Conservation (phyloP, 2,329 filamentous ascomycete species). For the Microdochium nivale region DNA sequence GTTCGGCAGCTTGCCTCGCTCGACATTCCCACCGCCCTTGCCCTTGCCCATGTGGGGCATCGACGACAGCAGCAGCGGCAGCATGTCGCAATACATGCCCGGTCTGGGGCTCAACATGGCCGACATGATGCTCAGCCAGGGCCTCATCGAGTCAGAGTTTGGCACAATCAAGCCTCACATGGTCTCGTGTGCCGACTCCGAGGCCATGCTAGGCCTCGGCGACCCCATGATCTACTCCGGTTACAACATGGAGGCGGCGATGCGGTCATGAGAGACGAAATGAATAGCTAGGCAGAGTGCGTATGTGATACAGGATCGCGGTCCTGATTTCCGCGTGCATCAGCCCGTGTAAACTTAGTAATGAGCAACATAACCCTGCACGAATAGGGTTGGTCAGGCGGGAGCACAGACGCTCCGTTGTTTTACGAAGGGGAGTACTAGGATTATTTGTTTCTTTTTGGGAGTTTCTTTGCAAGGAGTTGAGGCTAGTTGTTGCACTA, state of each 20-base stretch:
- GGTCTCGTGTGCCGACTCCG: slow-evolving; percentile 40
- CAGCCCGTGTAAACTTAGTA: too few relatives aligned
- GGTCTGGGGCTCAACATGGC: slow-evolving; percentile 30
- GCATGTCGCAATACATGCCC: slow-evolving; percentile 31
- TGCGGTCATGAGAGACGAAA: not conserved
- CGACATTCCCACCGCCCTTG: slow-evolving; percentile 15
- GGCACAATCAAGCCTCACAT: slow-evolving; percentile 47
- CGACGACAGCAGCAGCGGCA: slow-evolving; percentile 22
- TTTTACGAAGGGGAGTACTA: too few relatives aligned
- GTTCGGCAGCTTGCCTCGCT: slow-evolving; percentile 7
- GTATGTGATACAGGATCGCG: too few relatives aligned
- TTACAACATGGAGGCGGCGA: slow-evolving; percentile 28
- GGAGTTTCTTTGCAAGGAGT: too few relatives aligned
- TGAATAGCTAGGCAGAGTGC: too few relatives aligned
- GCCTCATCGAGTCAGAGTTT: slow-evolving; percentile 42
- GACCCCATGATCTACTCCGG: slow-evolving; percentile 52
- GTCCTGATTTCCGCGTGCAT: too few relatives aligned
- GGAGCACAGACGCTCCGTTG: too few relatives aligned
- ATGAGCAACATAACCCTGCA: too few relatives aligned
- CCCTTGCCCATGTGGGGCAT: slow-evolving; percentile 25
- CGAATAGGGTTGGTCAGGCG: too few relatives aligned
- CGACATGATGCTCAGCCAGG: slow-evolving; percentile 38
- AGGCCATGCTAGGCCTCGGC: slow-evolving; percentile 47
- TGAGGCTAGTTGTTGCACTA: too few relatives aligned
- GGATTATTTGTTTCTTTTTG: too few relatives aligned